Percentiles rank a stretch among this genome's conserved stretches.
phyloP scores from a whole-genome alignment of 2,329 filamentous ascomycete species.

The Sporothrix euskadiensis region DNA sequence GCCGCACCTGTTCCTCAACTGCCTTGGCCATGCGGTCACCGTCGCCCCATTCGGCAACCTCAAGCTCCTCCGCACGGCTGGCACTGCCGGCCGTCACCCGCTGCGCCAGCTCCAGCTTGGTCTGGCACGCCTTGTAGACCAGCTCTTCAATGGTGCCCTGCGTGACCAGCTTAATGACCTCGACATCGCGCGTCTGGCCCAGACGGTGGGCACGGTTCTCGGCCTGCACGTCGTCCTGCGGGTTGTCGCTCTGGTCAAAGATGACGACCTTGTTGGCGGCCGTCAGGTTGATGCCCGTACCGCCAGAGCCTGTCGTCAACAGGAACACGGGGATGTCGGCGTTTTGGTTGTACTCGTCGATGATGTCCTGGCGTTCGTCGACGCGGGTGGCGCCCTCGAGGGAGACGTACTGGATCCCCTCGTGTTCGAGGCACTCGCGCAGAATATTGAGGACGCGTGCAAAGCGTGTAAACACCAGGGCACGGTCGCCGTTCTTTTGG shows the following conservation, averaged over 20 bases:
- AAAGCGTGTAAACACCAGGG: conserved; percentile 92
- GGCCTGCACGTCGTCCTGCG: conserved; percentile 96
- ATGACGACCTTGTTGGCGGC: conserved; percentile 97
- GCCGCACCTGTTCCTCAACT: conserved; percentile 48
- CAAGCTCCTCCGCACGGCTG: conserved; percentile 38
- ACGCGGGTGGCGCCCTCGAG: conserved; percentile 84
- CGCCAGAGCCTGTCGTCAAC: conserved; percentile 88
- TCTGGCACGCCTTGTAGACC: conserved; percentile 85
- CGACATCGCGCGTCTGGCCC: conserved; percentile 85
- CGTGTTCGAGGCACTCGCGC: conserved; percentile 73
- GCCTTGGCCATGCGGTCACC: conserved; percentile 38
- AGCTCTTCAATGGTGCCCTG: conserved; percentile 86
- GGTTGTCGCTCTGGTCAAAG: conserved; percentile 96
- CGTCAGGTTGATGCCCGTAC: conserved; percentile 95
- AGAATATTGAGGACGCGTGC: conserved; percentile 89
- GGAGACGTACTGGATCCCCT: conserved; percentile 75
- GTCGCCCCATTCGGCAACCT: conserved; percentile 34
- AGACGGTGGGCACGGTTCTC: conserved; percentile 96
- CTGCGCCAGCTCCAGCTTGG: conserved; percentile 84
- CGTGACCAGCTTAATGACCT: conserved; percentile 83
- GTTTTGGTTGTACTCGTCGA: conserved; percentile 81
- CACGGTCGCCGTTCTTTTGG: conserved; percentile 77
- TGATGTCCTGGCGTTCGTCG: conserved; percentile 78
- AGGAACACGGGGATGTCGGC: conserved; percentile 83
- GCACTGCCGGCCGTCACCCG: conserved; percentile 47